phyloP scores from a whole-genome alignment of 2,329 filamentous ascomycete genomes.

The Gaeumannomyces tritici region DNA sequence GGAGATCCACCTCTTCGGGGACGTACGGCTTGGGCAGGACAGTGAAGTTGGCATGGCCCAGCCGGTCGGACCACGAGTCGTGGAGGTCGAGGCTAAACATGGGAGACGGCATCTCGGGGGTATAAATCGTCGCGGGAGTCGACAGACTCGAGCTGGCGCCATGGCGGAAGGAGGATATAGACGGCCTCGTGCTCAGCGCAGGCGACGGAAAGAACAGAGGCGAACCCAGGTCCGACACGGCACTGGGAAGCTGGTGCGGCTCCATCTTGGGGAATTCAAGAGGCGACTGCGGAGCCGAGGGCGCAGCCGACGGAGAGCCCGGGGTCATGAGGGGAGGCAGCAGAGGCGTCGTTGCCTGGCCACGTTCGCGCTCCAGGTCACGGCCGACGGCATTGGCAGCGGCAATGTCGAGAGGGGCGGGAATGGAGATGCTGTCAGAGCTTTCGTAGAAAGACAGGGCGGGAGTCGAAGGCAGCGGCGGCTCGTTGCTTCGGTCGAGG shows the following conservation, averaged over 20 bases:
- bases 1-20: conserved; percentile 50
- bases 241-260: conserved; percentile 21
- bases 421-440: conserved; percentile 40
- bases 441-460: conserved; percentile 54
- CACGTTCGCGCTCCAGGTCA: conserved; percentile 47
- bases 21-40: conserved; percentile 75
- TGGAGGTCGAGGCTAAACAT: conserved; percentile 49
- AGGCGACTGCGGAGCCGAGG: conserved; percentile 62
- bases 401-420: conserved; percentile 40
- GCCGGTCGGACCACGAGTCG: conserved; percentile 74
- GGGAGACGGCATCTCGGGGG: conserved; percentile 37
- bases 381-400: conserved; percentile 35
- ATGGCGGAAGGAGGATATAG: conserved; percentile 62
- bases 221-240: conserved; percentile 8
- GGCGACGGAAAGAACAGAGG: conserved; percentile 48
- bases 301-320: conserved; percentile 28
- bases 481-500: conserved; percentile 35
- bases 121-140: conserved; percentile 43
- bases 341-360: conserved; percentile 68
- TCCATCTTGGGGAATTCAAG: conserved; percentile 76
- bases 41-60: conserved; percentile 90
- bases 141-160: conserved; percentile 51
- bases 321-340: conserved; percentile 71
- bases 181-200: conserved; percentile 67
- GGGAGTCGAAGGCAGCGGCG: conserved; percentile 49